Evolutionary conservation across 495 filamentous ascomycete species (phyloP).

Genomic region (Cladorrhinum samala): DNA sequence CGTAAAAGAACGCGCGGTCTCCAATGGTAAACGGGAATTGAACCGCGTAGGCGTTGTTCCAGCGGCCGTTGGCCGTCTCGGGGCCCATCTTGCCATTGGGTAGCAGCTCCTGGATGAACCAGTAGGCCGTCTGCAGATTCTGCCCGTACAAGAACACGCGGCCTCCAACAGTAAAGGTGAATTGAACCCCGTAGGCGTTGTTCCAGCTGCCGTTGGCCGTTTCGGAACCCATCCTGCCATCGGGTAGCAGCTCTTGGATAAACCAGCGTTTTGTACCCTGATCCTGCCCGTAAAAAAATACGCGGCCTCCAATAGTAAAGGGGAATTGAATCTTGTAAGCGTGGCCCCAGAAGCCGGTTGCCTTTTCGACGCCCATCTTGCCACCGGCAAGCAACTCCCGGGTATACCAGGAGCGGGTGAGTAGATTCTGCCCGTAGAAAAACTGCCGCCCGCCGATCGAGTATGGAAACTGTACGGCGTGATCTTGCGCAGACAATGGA

Average conservation of each 20-base stretch:
- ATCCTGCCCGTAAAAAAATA: not conserved
- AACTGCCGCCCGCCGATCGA: too few species aligned
- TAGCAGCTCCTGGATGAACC: not conserved
- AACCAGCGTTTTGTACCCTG: not conserved
- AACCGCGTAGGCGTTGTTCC: not conserved
- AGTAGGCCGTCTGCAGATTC: not conserved
- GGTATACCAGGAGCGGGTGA: too few species aligned
- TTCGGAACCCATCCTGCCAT: not conserved
- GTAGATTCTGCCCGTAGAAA: too few species aligned
- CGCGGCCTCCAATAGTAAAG: not conserved
- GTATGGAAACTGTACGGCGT: too few species aligned
- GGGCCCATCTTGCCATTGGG: not conserved
- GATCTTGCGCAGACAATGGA: too few species aligned
- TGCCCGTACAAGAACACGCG: not conserved
- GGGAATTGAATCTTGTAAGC: too few species aligned
- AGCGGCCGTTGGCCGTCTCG: not conserved
- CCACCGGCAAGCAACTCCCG: too few species aligned
- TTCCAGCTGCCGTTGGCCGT: not conserved
- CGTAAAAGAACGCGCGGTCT: not conserved
- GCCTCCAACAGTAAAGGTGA: not conserved
- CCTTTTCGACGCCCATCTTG: too few species aligned
- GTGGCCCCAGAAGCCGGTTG: too few species aligned
- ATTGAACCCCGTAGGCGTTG: not conserved
- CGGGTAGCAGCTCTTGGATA: not conserved
- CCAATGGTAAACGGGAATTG: not conserved